These are phyloP conservation scores for Usnea hakonensis DNA, from an alignment of 495 filamentous ascomycete genomes.

Conservation along the genomic window DNA sequence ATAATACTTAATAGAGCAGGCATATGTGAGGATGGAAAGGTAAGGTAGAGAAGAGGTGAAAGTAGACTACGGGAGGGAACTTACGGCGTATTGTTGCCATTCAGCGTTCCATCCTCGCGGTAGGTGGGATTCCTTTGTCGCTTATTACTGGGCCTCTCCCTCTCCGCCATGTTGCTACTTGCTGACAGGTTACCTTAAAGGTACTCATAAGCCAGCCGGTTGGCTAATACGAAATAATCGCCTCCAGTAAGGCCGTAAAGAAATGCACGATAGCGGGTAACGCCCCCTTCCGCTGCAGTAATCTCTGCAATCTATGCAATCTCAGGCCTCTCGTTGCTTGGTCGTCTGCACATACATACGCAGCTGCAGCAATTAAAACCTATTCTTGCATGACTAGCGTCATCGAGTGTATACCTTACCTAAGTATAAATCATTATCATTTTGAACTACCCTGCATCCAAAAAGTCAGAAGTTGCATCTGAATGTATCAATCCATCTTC, in stretches of 20 bases:
- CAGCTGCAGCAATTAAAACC: too few relatives aligned
- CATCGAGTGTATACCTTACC: too few relatives aligned
- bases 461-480: too few relatives aligned
- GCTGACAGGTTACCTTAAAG: too few relatives aligned
- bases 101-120: constrained; percentile 22
- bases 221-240: too few relatives aligned
- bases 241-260: constrained; percentile 8
- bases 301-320: too few relatives aligned
- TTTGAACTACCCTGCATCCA: too few relatives aligned
- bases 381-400: too few relatives aligned
- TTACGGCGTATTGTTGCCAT: constrained; percentile 1
- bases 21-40: background rate
- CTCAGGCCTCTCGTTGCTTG: background rate
- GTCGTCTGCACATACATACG: background rate
- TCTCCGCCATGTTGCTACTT: constrained; percentile 23
- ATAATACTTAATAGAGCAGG: background rate
- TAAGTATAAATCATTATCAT: too few relatives aligned
- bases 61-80: background rate
- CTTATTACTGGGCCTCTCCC: constrained; percentile 37
- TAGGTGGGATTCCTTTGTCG: constrained; percentile 33
- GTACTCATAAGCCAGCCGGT: constrained; percentile 1
- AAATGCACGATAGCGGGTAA: constrained; percentile 16
- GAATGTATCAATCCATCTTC: too few relatives aligned
- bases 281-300: constrained; percentile 12
- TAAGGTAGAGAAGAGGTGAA: background rate